Evolutionary conservation across 2,329 filamentous ascomycete genomes (phyloP).

Genomic region (Neonectria hederae): DNA sequence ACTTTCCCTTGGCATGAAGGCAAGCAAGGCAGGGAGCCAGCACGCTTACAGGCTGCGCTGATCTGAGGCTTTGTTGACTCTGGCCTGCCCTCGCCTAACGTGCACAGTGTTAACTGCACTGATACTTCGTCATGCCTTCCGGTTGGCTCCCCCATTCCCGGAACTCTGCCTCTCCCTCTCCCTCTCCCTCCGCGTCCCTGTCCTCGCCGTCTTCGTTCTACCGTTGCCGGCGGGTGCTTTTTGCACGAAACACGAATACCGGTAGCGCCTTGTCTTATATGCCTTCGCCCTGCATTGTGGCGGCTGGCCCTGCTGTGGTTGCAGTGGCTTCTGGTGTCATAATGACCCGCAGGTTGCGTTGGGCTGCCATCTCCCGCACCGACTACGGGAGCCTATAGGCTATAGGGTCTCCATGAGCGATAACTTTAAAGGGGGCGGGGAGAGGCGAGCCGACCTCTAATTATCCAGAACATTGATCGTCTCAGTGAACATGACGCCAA

Average conservation of each 20-base stretch:
- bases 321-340: neutral
- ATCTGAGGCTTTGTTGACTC: neutral
- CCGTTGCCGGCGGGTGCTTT: neutral
- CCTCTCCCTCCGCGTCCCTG: too few species aligned
- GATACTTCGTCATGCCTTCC: slow-evolving; percentile 12
- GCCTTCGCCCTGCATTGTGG: neutral
- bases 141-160: slow-evolving; percentile 20
- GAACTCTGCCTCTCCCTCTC: neutral
- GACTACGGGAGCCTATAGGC: neutral
- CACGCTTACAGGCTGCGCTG: neutral
- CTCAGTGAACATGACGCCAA: neutral
- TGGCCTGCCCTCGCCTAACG: neutral
- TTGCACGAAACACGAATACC: too few species aligned
- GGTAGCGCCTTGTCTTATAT: neutral
- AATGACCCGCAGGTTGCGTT: neutral
- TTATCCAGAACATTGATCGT: slow-evolving; percentile 1
- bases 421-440: slow-evolving; percentile 3
- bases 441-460: neutral
- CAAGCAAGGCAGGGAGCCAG: neutral
- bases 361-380: neutral
- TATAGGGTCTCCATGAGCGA: neutral
- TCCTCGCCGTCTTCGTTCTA: neutral
- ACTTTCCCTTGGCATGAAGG: neutral
- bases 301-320: neutral
- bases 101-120: slow-evolving; percentile 14